These are phyloP conservation scores for Akanthomyces muscarius DNA, from an alignment of 2,329 filamentous ascomycete genomes.

Conservation along the genomic window DNA sequence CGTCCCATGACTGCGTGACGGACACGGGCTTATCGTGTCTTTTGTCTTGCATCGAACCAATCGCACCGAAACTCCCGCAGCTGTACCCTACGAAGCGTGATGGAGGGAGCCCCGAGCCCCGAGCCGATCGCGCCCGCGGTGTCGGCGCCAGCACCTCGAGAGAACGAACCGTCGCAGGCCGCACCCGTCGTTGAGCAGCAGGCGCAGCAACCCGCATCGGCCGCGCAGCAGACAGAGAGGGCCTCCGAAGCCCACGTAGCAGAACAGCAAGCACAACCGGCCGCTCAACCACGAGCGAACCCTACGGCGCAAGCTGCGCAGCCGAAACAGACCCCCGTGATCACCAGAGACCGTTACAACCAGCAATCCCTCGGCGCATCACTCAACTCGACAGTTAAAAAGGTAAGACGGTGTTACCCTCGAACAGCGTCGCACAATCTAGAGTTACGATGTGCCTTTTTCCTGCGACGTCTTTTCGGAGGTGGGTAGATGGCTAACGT, in stretches of 20 bases:
- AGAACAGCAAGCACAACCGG: not conserved
- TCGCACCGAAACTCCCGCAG: not conserved
- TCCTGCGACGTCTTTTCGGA: not conserved
- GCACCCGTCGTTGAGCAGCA: conserved; percentile 20
- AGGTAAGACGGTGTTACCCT: conserved; percentile 47
- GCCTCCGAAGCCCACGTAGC: not conserved
- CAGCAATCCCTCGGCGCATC: conserved; percentile 63
- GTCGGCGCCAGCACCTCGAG: conserved; percentile 4
- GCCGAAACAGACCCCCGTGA: conserved; percentile 25
- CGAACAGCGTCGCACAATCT: not conserved
- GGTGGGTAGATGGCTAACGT: not conserved
- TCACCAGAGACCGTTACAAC: conserved; percentile 52
- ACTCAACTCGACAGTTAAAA: conserved; percentile 62
- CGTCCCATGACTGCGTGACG: conserved; percentile 11
- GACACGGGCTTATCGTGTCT: conserved; percentile 5
- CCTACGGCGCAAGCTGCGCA: conserved; percentile 20
- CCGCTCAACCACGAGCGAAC: conserved; percentile 17
- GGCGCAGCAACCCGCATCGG: conserved; percentile 9
- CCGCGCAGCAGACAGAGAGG: not conserved
- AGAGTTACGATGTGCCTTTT: not conserved
- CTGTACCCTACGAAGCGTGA: not conserved
- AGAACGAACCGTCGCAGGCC: conserved; percentile 16
- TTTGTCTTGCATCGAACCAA: not conserved
- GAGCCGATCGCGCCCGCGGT: not conserved
- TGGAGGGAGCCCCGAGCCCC: not conserved